These are phyloP conservation scores for Kurtzmaniella fragi DNA, from an alignment of 805 yeast genomes.

Conservation along the genomic window DNA sequence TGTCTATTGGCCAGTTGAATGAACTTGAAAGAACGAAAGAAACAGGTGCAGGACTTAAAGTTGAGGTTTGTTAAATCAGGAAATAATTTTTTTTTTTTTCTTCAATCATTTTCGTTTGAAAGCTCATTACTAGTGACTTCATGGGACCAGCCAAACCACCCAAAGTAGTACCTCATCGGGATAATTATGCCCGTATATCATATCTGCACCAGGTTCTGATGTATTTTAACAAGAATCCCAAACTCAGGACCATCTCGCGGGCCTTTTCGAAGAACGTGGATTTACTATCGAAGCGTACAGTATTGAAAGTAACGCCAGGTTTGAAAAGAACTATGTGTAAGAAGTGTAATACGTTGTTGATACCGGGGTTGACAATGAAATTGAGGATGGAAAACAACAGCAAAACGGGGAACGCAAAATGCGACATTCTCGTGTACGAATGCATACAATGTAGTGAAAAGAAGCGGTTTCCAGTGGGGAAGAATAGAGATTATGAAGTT, in stretches of 20 bases:
- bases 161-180: slow-evolving; percentile 44
- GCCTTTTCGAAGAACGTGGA: slow-evolving; percentile 51
- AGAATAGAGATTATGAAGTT: slow-evolving; percentile 41
- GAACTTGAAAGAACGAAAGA: background rate
- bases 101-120: background rate
- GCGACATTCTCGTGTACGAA: slow-evolving; percentile 43
- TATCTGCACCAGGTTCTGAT: slow-evolving; percentile 55
- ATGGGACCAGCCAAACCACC: slow-evolving; percentile 22
- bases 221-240: slow-evolving; percentile 25
- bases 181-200: slow-evolving; percentile 55
- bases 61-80: background rate
- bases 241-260: slow-evolving; percentile 45
- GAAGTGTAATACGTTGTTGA: slow-evolving; percentile 47
- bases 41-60: too few relatives aligned
- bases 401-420: slow-evolving; percentile 18
- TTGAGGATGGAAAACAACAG: slow-evolving; percentile 40
- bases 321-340: slow-evolving; percentile 71
- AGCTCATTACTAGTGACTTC: slow-evolving; percentile 1
- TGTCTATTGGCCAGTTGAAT: slow-evolving; percentile 3
- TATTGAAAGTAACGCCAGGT: slow-evolving; percentile 56
- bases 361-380: slow-evolving; percentile 43
- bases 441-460: slow-evolving; percentile 50
- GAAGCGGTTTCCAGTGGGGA: slow-evolving; percentile 63
- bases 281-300: slow-evolving; percentile 62
- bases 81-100: slow-evolving; percentile 6